These are phyloP conservation scores for Aspergillus puulaauensis DNA, from an alignment of 2,329 filamentous ascomycete species.

Conservation along the genomic window DNA sequence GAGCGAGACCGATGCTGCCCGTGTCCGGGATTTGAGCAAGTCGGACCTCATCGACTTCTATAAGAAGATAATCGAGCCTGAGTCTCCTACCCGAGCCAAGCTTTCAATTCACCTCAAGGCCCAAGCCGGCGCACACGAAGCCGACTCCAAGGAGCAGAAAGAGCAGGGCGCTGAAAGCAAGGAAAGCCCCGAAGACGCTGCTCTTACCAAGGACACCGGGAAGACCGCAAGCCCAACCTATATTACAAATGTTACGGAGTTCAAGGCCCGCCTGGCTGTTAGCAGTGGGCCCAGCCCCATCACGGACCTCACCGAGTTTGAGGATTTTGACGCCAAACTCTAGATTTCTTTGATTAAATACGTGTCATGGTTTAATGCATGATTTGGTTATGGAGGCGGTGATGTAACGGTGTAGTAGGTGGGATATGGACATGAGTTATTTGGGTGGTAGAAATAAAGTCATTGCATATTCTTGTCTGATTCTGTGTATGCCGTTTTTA, in stretches of 20 bases:
- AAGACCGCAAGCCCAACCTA: slow-evolving; percentile 44
- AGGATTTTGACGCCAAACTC: slow-evolving; percentile 81
- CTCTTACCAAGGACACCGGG: slow-evolving; percentile 20
- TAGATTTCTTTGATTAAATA: slow-evolving; percentile 34
- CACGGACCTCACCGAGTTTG: slow-evolving; percentile 77
- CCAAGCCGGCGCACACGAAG: slow-evolving; percentile 56
- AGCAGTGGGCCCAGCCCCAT: slow-evolving; percentile 72
- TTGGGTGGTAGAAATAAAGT: neutral
- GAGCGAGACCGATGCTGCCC: slow-evolving; percentile 73
- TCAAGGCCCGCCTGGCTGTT: slow-evolving; percentile 72
- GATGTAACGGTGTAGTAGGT: neutral
- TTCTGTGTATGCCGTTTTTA: too few species aligned
- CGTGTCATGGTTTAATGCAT: neutral
- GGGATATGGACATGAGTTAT: neutral
- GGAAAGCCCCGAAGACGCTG: slow-evolving; percentile 35
- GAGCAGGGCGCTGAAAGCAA: slow-evolving; percentile 43
- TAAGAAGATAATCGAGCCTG: slow-evolving; percentile 70
- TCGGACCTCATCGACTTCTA: slow-evolving; percentile 78
- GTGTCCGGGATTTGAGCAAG: slow-evolving; percentile 74
- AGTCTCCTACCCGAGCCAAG: slow-evolving; percentile 74
- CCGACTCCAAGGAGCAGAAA: slow-evolving; percentile 44
- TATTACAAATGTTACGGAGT: slow-evolving; percentile 76
- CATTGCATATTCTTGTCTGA: too few species aligned
- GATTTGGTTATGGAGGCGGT: neutral
- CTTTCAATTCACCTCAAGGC: slow-evolving; percentile 80